Base-by-base conservation (phyloP, 2,329 filamentous ascomycete genomes). In the Blastomyces gilchristii region DNA sequence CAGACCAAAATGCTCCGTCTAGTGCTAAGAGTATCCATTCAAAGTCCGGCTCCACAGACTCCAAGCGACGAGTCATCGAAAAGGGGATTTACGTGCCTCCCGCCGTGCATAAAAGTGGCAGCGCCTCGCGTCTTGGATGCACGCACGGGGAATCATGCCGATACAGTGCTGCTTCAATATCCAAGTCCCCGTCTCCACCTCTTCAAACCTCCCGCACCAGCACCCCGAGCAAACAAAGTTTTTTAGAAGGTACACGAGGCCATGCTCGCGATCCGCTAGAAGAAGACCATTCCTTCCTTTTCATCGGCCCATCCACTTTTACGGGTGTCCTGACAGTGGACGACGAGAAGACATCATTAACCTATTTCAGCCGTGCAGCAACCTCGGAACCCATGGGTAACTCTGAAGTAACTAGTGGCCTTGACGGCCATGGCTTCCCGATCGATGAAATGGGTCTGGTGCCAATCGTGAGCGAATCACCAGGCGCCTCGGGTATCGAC, bases 401-500 rank as follows among this genome's bases (percentile, higher is more conserved):
- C 18, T 37, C 41, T 11, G 22, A 50, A 11, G 22, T 28, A 11
- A 28, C 47, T 25, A 49, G 9, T 11, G 28, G 25, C n/a, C 18
- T 53, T 16, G 56, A 50, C n/a, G 16, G 28, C 6, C 28, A 22
- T 14, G 53, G 14, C 5, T 62, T 60, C 47, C 25, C 59, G 8
- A 60, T n/a, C 16, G 3, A 37, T 45, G 34, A 43, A 41, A 60
- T 50, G 22, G 31, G 47, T 22, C 14, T 47, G 50, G 57, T 61
- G 1, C 65, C 62, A 45, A 57, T 67, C 18, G 64, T 67, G 12
- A 67, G 89, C 39, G 91, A 96, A 74, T 95, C 90, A 1, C 93
- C 93, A 2, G 87, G 87, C 0, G 88, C 87, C 1, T 89, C 90
- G 6, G 91, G 95, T 65, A 90, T 90, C 69, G 87, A 94, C 71